Evolutionary conservation across 306 rosid genomes (phyloP).

Genomic region (Pueraria montana): DNA sequence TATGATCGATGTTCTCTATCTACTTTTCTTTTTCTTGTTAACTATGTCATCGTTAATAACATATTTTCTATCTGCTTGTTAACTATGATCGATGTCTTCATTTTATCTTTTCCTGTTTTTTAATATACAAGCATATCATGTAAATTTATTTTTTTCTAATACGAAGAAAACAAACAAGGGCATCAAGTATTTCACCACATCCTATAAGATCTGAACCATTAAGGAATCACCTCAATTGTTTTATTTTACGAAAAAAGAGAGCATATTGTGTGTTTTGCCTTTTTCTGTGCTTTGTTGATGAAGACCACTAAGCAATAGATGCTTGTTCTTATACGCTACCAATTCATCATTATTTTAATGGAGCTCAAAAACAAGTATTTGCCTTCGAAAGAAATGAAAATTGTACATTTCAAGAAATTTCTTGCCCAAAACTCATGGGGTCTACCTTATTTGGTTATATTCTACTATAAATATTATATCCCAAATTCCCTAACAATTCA

Average conservation of each 20-base stretch:
- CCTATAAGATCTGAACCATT: background rate
- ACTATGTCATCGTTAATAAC: background rate
- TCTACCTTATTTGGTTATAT: conserved; percentile 2
- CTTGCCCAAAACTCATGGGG: background rate
- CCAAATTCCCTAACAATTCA: background rate
- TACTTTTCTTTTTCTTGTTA: background rate
- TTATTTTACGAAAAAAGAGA: background rate
- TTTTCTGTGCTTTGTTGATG: background rate
- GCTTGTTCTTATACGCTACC: background rate
- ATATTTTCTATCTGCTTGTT: background rate
- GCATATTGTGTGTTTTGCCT: background rate
- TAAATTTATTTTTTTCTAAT: background rate
- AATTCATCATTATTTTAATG: background rate
- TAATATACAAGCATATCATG: background rate
- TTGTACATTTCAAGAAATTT: conserved; percentile 31
- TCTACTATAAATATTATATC: background rate
- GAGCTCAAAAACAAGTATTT: conserved; percentile 1
- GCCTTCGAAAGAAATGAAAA: background rate
- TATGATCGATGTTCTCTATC: background rate
- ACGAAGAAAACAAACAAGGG: background rate
- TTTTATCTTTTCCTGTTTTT: background rate
- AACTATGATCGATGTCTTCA: no score
- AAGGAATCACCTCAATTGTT: background rate
- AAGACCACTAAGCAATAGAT: background rate
- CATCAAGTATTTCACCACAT: background rate